phyloP scores from a whole-genome alignment of 345 rosid genomes.

The Salix exigua region DNA sequence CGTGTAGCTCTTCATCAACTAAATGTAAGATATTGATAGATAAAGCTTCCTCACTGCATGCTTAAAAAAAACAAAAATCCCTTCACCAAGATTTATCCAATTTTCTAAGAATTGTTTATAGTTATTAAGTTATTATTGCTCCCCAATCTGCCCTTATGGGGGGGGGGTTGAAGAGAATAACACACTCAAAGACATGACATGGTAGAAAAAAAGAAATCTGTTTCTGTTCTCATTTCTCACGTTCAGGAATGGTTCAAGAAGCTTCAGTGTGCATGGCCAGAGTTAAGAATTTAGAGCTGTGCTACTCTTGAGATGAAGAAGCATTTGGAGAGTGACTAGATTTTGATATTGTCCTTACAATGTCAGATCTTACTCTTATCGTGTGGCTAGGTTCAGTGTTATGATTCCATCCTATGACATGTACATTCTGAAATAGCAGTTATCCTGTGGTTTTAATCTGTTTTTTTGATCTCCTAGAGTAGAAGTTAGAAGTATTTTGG shows the following conservation, averaged over 20 bases:
- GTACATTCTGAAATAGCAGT: background rate
- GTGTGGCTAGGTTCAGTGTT: background rate
- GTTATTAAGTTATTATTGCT: background rate
- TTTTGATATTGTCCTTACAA: background rate
- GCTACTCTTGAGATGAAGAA: background rate
- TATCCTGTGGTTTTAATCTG: background rate
- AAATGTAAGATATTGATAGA: background rate
- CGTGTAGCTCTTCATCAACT: background rate
- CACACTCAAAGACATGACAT: background rate
- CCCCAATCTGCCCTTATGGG: background rate
- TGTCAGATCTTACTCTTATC: background rate
- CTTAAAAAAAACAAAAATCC: background rate
- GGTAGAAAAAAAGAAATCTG: background rate
- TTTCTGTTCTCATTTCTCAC: background rate
- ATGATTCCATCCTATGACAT: background rate
- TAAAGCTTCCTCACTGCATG: background rate
- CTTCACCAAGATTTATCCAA: background rate
- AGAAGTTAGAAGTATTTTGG: background rate
- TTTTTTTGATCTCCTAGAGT: background rate
- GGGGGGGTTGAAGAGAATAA: background rate
- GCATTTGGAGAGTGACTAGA: background rate
- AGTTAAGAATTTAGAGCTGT: background rate
- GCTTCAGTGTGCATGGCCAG: background rate
- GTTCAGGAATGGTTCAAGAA: background rate
- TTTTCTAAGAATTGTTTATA: background rate